Percentiles rank a stretch among this genome's conserved stretches.
Evolutionary conservation across 192 early-diverging fungal genomes (phyloP).

Genomic region (Umbelopsis sp.): DNA sequence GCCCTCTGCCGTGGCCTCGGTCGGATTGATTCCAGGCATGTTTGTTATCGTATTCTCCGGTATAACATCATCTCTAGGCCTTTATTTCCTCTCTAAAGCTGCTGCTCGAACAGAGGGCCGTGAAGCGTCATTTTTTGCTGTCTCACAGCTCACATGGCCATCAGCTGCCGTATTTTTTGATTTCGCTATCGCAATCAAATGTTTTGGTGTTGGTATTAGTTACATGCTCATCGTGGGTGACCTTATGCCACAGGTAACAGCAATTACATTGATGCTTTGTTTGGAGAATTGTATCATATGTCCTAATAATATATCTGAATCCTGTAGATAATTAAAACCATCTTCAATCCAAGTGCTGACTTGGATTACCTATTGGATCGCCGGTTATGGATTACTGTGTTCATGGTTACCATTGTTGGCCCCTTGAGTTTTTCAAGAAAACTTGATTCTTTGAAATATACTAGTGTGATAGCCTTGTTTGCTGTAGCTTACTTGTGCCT

Average conservation of each 20-base stretch:
- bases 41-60: slow-evolving; percentile 81
- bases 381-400: slow-evolving; percentile 85
- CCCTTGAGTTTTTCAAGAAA: slow-evolving; percentile 82
- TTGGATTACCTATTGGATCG: slow-evolving; percentile 55
- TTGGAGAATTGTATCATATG: background rate
- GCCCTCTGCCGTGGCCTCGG: slow-evolving; percentile 82
- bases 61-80: slow-evolving; percentile 73
- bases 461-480: slow-evolving; percentile 81
- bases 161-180: slow-evolving; percentile 90
- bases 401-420: slow-evolving; percentile 61
- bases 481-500: slow-evolving; percentile 85
- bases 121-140: slow-evolving; percentile 86
- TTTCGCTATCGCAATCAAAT: slow-evolving; percentile 96
- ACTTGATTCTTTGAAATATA: slow-evolving; percentile 90
- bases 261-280: background rate
- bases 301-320: background rate
- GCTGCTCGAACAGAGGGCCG: slow-evolving; percentile 80
- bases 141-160: slow-evolving; percentile 91
- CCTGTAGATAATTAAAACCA: slow-evolving; percentile 14
- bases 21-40: slow-evolving; percentile 83
- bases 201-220: slow-evolving; percentile 94
- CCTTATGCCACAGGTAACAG: slow-evolving; percentile 77
- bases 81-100: slow-evolving; percentile 78
- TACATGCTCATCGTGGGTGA: slow-evolving; percentile 97
- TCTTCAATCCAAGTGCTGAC: slow-evolving; percentile 7